Conservation (phyloP, 2,329 filamentous ascomycete genomes). For the Talaromyces sp. region DNA sequence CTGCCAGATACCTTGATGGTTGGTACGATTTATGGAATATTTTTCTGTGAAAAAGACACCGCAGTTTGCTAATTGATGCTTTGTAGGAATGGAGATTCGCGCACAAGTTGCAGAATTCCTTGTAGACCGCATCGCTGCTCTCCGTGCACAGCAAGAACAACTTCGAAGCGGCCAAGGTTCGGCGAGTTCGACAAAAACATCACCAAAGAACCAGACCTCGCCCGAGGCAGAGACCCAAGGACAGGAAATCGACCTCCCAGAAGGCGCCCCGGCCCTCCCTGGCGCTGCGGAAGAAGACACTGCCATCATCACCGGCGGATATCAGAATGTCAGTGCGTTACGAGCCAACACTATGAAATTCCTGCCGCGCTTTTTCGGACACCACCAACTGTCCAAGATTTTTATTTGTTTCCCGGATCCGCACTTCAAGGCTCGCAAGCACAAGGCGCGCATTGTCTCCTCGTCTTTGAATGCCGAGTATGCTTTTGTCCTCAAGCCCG, state of each 20-base stretch:
- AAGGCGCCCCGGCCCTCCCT: slow-evolving; percentile 9
- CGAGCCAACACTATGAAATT: slow-evolving; percentile 99
- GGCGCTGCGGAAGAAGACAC: slow-evolving; percentile 9
- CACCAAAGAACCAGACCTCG: slow-evolving; percentile 1
- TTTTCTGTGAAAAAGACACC: background rate
- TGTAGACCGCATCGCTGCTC: slow-evolving; percentile 75
- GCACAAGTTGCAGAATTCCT: slow-evolving; percentile 87
- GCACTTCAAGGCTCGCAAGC: slow-evolving; percentile 95
- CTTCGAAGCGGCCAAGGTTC: slow-evolving; percentile 18
- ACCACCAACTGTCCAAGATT: slow-evolving; percentile 76
- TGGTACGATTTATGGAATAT: slow-evolving; percentile 49
- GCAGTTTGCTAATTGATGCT: background rate
- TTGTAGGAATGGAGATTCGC: slow-evolving; percentile 81
- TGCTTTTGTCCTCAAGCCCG: slow-evolving; percentile 76
- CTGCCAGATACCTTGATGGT: slow-evolving; percentile 79
- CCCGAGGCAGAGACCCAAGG: background rate
- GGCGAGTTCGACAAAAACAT: slow-evolving; percentile 23
- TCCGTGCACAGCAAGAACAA: slow-evolving; percentile 50
- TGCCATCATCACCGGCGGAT: slow-evolving; percentile 41
- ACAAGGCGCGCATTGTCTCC: slow-evolving; percentile 93
- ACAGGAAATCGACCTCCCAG: slow-evolving; percentile 5
- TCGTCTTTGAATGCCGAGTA: slow-evolving; percentile 88
- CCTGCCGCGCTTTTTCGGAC: slow-evolving; percentile 91
- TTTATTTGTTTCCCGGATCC: slow-evolving; percentile 99
- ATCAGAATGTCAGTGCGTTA: slow-evolving; percentile 83